Conservation (phyloP, 116 monocot species). For the Phalaenopsis hybrid region DNA sequence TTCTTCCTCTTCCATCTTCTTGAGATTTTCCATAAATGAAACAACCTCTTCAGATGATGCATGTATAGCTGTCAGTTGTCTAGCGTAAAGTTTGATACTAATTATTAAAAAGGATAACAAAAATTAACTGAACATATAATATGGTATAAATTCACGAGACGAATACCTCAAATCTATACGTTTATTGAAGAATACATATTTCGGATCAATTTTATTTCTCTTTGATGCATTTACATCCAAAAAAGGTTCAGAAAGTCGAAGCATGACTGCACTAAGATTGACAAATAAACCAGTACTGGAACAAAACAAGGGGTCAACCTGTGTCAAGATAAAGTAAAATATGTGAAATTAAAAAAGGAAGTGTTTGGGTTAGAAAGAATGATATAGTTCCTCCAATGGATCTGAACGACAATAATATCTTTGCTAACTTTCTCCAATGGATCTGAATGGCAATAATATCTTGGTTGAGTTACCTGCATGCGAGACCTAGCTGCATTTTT, state of each 20-base stretch:
- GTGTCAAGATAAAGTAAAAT: constrained; percentile 3
- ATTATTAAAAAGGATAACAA: constrained; percentile 6
- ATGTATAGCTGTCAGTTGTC: constrained; percentile 78
- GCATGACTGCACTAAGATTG: constrained; percentile 93
- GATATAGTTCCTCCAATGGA: not conserved
- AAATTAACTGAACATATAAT: not conserved
- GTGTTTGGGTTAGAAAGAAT: not conserved
- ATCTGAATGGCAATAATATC: not conserved
- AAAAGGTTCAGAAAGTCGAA: constrained; percentile 94
- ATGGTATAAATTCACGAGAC: constrained; percentile 9
- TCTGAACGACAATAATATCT: not conserved
- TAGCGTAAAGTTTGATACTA: constrained; percentile 18
- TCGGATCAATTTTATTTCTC: constrained; percentile 79
- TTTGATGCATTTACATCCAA: constrained; percentile 67
- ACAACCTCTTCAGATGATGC: constrained; percentile 87
- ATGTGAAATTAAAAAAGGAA: not conserved
- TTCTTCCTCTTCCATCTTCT: constrained; percentile 10
- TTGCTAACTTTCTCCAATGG: too few relatives aligned
- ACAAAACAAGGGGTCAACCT: constrained; percentile 69
- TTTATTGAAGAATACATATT: constrained; percentile 59
- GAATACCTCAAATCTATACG: constrained; percentile 70
- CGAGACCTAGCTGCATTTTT: constrained; percentile 77
- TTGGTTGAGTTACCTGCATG: constrained; percentile 57
- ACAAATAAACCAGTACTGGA: constrained; percentile 91
- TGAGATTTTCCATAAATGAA: constrained; percentile 40